Conservation (phyloP, 1,284 basidiomycete species). For the Moesziomyces antarcticus region DNA sequence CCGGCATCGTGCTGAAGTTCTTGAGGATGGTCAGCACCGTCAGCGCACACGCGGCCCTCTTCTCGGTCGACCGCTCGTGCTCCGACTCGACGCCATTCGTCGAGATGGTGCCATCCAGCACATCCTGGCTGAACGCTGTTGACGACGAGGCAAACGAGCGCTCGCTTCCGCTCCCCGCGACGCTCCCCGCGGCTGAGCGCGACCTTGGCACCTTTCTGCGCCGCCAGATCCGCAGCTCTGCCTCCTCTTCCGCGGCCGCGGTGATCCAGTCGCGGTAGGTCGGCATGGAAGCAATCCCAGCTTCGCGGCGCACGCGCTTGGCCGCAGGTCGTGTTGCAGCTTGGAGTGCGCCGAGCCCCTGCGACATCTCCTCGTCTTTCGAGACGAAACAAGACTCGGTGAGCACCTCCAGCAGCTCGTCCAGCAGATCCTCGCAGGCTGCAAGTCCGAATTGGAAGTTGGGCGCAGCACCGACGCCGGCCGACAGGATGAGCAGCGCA, state of each 20-base stretch:
- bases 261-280: conserved; percentile 61
- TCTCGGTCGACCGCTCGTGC: conserved; percentile 46
- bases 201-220: conserved; percentile 34
- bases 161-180: conserved; percentile 17
- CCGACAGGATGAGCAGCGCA: conserved; percentile 84
- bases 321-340: conserved; percentile 1
- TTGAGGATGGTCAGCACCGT: conserved; percentile 83
- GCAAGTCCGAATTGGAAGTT: conserved; percentile 77
- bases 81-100: conserved; percentile 36
- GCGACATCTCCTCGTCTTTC: conserved; percentile 68
- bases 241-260: conserved; percentile 59
- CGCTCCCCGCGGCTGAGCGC: conserved; percentile 26
- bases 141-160: conserved; percentile 14
- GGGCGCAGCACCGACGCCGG: conserved; percentile 71
- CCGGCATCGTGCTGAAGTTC: conserved; percentile 80
- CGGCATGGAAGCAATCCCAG: conserved; percentile 17
- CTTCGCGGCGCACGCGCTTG: conserved; percentile 50
- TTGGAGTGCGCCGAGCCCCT: conserved; percentile 2
- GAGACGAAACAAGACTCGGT: conserved; percentile 80
- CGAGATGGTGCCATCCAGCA: conserved; percentile 21
- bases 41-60: conserved; percentile 75
- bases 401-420: conserved; percentile 86
- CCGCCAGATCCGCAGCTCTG: conserved; percentile 50
- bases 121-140: conserved; percentile 12
- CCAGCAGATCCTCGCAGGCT: conserved; percentile 82